Evolutionary conservation across 352 stramenopile genomes (phyloP), one percentile per base, ranked within the genome.

Genomic region (Phytophthora parvispora): DNA sequence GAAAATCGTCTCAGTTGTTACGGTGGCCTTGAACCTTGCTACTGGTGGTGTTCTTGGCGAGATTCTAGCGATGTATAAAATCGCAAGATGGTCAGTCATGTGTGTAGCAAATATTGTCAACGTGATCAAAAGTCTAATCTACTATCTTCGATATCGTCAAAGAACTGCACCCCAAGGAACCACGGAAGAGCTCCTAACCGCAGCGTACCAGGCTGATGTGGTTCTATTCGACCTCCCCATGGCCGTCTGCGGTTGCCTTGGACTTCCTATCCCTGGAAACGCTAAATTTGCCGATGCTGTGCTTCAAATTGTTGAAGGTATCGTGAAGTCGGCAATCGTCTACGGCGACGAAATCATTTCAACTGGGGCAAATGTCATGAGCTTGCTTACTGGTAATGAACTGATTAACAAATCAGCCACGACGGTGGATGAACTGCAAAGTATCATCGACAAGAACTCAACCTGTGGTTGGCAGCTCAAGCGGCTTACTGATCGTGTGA

Each of bases 1-100:
- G 2, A 81, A 84, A 54, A 53, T 80, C 24, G 50, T n/a, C 0
- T 50, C 66, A 6, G 78, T 84, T 16, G 75, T 75, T 10, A 54
- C 61, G 1, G 69, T 67, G 2, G 78, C 73, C 10, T 51, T 87
- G 25, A 78, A 76, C 36, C 29, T 57, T 2, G 74, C 72, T 1
- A 75, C 64, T 25, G 47, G 34, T 6, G 68, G 72, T 9, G 69
- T 86, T 1, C 81, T 83, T 22, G 64, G 75, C 12, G 24, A 66
- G 12, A 66, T 67, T 0, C 27, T 57, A 0, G 24, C 29, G 10
- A 52, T 52, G 6, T 69, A 47, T 34, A 72, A 67, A 25, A 45
- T 52, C 15, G 52, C 61, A 0, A 69, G 63, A 15, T 56, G 34
- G 43, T n/a, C 29, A 29, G 63, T 67, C 29, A 61, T 43, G 3